Conservation (phyloP, 192 early-diverging fungal genomes). For the Tieghemiomyces parasiticus region DNA sequence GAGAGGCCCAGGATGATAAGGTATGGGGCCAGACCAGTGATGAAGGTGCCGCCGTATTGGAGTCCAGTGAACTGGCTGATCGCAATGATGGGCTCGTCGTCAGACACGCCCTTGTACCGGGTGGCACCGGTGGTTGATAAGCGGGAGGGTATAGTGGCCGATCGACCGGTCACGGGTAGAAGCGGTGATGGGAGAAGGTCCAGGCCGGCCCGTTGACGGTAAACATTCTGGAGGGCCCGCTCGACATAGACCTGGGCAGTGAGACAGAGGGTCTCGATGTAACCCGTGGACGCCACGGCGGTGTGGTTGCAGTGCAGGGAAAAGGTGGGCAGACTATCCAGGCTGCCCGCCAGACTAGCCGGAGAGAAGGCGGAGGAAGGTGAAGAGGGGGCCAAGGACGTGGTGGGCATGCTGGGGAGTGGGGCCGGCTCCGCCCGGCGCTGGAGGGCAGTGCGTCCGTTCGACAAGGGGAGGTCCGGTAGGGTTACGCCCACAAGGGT, state of each 20-base stretch:
- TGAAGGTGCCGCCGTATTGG: neutral
- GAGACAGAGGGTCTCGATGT: neutral
- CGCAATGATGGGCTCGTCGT: neutral
- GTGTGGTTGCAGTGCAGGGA: conserved; percentile 4
- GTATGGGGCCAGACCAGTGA: neutral
- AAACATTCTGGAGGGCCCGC: neutral
- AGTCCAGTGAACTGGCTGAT: neutral
- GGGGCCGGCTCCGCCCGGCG: neutral
- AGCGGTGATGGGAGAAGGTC: neutral
- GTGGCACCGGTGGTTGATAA: neutral
- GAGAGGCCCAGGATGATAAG: neutral
- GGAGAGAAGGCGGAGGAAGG: too few relatives aligned
- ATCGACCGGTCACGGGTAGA: too few relatives aligned
- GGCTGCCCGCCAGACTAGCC: too few relatives aligned
- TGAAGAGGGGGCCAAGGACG: too few relatives aligned
- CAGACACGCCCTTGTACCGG: neutral
- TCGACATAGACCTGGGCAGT: conserved; percentile 7
- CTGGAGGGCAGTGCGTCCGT: neutral
- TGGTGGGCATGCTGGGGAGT: too few relatives aligned
- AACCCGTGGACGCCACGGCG: neutral
- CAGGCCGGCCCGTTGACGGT: neutral
- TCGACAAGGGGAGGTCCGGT: neutral
- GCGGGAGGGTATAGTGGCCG: too few relatives aligned
- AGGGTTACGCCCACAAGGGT: neutral
- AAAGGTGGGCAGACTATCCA: neutral